phyloP scores from a whole-genome alignment of 768 basidiomycete species.

The Termitomyces sp. region DNA sequence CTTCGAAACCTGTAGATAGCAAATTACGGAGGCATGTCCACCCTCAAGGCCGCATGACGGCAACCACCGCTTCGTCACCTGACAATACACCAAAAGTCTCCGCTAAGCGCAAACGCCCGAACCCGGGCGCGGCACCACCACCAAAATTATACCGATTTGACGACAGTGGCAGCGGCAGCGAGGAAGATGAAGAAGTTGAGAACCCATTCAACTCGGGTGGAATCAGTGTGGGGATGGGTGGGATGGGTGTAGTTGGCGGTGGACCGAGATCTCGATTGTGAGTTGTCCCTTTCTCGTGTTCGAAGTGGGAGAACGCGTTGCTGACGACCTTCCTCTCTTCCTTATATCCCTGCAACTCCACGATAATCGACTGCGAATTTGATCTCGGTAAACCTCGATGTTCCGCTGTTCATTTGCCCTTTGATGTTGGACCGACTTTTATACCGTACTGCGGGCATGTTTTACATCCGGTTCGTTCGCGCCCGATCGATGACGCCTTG shows the following conservation, averaged over 20 bases:
- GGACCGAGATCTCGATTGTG: slow-evolving; percentile 37
- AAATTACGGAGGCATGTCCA: slow-evolving; percentile 4
- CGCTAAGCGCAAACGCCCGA: slow-evolving; percentile 26
- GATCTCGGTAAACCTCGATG: not conserved
- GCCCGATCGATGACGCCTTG: no score
- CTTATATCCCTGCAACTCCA: slow-evolving; percentile 7
- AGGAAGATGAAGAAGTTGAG: slow-evolving; percentile 38
- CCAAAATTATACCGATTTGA: slow-evolving; percentile 18
- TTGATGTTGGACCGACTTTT: not conserved
- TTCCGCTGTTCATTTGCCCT: not conserved
- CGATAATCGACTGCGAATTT: not conserved
- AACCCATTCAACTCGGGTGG: slow-evolving; percentile 28
- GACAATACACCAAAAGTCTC: slow-evolving; percentile 11
- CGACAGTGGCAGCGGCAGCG: slow-evolving; percentile 34
- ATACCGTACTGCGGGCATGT: not conserved
- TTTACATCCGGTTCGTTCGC: not conserved
- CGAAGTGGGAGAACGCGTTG: slow-evolving; percentile 7
- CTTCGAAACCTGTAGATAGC: slow-evolving; percentile 4
- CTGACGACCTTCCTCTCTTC: slow-evolving; percentile 15
- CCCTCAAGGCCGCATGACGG: not conserved
- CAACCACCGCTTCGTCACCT: slow-evolving; percentile 6
- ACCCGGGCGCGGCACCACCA: slow-evolving; percentile 12
- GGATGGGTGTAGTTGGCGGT: slow-evolving; percentile 37
- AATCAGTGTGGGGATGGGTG: slow-evolving; percentile 47
- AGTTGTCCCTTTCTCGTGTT: slow-evolving; percentile 22